These are phyloP conservation scores for Coemansia sp. DNA, from an alignment of 192 early-diverging fungal genomes.

Conservation along the genomic window DNA sequence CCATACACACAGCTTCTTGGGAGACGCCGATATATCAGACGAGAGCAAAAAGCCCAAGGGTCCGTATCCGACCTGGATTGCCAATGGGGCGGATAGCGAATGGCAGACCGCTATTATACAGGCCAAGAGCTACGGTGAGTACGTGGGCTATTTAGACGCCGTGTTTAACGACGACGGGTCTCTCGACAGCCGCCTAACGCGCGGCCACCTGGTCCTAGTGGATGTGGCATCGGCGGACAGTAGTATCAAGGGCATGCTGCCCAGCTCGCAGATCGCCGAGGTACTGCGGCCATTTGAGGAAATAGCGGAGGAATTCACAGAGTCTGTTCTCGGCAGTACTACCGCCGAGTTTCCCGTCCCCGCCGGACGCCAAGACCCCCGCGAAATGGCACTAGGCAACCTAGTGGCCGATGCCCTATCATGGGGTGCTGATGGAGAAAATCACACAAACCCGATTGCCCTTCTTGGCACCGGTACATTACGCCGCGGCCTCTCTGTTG, in stretches of 20 bases:
- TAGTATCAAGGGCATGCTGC: slow-evolving; percentile 49
- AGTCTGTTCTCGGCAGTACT: slow-evolving; percentile 50
- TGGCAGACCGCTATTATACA: slow-evolving; percentile 75
- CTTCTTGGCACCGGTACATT: slow-evolving; percentile 67
- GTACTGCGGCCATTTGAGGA: slow-evolving; percentile 23
- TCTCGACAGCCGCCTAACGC: slow-evolving; percentile 51
- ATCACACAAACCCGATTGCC: slow-evolving; percentile 33
- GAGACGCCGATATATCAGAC: background rate
- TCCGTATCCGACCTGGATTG: slow-evolving; percentile 68
- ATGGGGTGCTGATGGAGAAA: slow-evolving; percentile 8
- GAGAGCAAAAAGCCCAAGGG: slow-evolving; percentile 30
- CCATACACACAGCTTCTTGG: slow-evolving; percentile 63
- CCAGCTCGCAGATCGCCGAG: slow-evolving; percentile 6
- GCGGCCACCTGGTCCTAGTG: slow-evolving; percentile 62
- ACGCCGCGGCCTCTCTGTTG: slow-evolving; percentile 55
- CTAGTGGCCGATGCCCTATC: slow-evolving; percentile 68
- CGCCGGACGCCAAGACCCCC: slow-evolving; percentile 39
- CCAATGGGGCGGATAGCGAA: slow-evolving; percentile 52
- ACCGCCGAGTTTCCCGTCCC: slow-evolving; percentile 41
- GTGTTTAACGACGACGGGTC: slow-evolving; percentile 63
- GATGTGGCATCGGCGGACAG: slow-evolving; percentile 54
- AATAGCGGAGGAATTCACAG: slow-evolving; percentile 21
- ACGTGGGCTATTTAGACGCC: slow-evolving; percentile 66
- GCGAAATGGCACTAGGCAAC: slow-evolving; percentile 65
- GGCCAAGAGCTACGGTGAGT: slow-evolving; percentile 67